Evolutionary conservation across 108 stramenopile genomes (phyloP), one percentile per base, ranked within the genome.

Genomic region (Mayamaea pseudoterrestris): DNA sequence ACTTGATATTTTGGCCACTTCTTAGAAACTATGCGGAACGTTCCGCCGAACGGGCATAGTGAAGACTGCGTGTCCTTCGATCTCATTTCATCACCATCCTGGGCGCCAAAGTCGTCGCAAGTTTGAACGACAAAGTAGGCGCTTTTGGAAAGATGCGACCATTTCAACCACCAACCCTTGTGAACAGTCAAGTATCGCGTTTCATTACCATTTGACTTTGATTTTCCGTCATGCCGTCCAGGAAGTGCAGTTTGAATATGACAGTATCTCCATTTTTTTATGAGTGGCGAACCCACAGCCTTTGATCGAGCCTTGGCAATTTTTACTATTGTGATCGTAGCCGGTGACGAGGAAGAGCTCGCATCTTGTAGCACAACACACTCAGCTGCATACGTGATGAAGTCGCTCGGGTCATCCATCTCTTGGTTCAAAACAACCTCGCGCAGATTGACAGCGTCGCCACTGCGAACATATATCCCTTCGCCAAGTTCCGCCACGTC

Each of bases 91-190:
- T 29, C 28, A 12, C 59, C 64, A 51, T 27, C 27, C 35, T 27
- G 17, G 2, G 53, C 62, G 26, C 46, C 47, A 8, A 42, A 17
- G 5, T 5, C 26, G 22, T 68, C 70, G 45, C 61, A 40, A 0
- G 73, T 72, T 18, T 47, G 55, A 27, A 87, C 69, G 22, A 47
- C 60, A 35, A 87, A 87, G 16, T 57, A 69, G 13, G 74, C 71
- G 53, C 71, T 87, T 44, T 79, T 82, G 6, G 50, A 60, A 12
- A 73, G 74, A 13, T 57, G 51, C n/a, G 62, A 64, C 93, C 93
- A 94, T 42, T 79, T 77, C 37, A 94, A 65, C 85, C 82, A 90
- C 93, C 93, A 94, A 13, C 88, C 93, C 2, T 75, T 66, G 55
- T 90, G 82, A 46, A 85, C 74, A 6, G 76, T 66, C 41, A 94